Evolutionary conservation across 2,329 filamentous ascomycete species (phyloP).

Genomic region (Tolypocladium nubicola): DNA sequence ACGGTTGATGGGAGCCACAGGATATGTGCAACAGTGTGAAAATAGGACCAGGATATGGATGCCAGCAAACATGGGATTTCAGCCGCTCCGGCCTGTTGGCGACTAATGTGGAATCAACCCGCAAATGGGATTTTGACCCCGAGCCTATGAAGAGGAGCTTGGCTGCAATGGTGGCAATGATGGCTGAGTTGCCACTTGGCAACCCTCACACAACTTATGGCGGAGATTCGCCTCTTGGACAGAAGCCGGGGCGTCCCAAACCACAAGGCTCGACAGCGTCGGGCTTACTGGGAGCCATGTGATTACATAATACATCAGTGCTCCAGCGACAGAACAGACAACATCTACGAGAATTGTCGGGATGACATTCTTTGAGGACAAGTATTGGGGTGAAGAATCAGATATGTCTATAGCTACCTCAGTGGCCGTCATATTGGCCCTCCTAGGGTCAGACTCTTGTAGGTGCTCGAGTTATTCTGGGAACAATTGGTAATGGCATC

Average conservation of each 20-base stretch:
- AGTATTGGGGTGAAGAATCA: not conserved
- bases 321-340: not conserved
- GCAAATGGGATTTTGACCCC: not conserved
- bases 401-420: not conserved
- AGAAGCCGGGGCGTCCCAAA: not conserved
- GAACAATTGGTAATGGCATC: not conserved
- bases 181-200: not conserved
- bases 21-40: not conserved
- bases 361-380: no score
- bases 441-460: not conserved
- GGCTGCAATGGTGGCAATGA: not conserved
- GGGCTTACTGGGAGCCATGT: no score
- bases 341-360: not conserved
- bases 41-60: not conserved
- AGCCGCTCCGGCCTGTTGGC: not conserved
- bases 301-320: not conserved
- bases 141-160: not conserved
- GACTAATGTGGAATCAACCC: not conserved
- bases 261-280: no score
- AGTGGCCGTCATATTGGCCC: not conserved
- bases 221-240: not conserved
- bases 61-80: not conserved
- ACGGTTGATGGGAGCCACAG: not conserved
- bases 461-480: not conserved
- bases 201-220: not conserved